phyloP scores from a whole-genome alignment of 2,329 filamentous ascomycete species.

The Xylariaceae sp. region DNA sequence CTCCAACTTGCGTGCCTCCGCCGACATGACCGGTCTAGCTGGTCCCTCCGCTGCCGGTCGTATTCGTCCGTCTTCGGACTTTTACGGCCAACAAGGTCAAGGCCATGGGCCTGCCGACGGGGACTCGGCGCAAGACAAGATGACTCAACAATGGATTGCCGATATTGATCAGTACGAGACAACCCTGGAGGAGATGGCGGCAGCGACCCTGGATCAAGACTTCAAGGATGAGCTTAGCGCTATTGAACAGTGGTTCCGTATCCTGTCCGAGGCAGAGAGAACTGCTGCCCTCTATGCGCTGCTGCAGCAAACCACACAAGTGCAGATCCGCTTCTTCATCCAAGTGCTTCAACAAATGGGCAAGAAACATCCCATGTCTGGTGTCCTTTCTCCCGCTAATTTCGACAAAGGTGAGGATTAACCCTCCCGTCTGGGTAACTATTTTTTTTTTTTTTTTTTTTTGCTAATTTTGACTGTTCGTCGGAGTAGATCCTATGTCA shows the following conservation, averaged over 20 bases:
- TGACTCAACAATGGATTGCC: slow-evolving; percentile 96
- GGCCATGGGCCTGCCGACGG: slow-evolving; percentile 62
- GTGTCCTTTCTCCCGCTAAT: slow-evolving; percentile 86
- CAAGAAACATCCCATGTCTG: slow-evolving; percentile 95
- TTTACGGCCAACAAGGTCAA: slow-evolving; percentile 74
- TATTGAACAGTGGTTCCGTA: slow-evolving; percentile 99
- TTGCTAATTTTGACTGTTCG: slow-evolving; percentile 4
- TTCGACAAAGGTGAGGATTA: slow-evolving; percentile 79
- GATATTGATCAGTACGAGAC: slow-evolving; percentile 99
- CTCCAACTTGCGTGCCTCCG: slow-evolving; percentile 87
- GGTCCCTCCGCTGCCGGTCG: slow-evolving; percentile 63
- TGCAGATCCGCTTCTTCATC: slow-evolving; percentile 98
- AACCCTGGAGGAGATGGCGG: slow-evolving; percentile 98
- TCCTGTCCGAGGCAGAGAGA: slow-evolving; percentile 91
- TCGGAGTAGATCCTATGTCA: slow-evolving; percentile 80
- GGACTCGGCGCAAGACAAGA: slow-evolving; percentile 83
- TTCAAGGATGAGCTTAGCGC: slow-evolving; percentile 99
- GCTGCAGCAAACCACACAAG: slow-evolving; percentile 95
- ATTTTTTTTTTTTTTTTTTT: slow-evolving; percentile 5
- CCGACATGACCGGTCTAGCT: slow-evolving; percentile 85
- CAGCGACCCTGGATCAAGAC: slow-evolving; percentile 96
- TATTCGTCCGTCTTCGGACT: slow-evolving; percentile 90
- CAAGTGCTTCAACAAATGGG: slow-evolving; percentile 99
- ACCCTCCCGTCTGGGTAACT: neutral
- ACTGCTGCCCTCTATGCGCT: slow-evolving; percentile 93